phyloP scores from a whole-genome alignment of 2,329 filamentous ascomycete genomes.

The Colletotrichum viniferum region DNA sequence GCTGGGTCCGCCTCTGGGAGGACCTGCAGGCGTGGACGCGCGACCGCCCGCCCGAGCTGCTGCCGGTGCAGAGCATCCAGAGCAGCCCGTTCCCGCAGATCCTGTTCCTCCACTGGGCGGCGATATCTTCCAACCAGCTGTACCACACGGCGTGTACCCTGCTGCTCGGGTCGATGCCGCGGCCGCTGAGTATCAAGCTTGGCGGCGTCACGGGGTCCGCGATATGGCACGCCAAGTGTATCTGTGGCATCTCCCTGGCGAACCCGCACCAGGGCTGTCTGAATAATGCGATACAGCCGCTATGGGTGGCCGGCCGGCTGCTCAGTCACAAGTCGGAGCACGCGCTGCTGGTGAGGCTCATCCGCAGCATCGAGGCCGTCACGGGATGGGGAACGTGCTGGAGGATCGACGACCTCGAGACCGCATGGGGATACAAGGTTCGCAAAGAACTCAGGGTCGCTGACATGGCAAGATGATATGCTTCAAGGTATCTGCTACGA shows the following conservation, averaged over 20 bases:
- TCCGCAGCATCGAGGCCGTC: slow-evolving; percentile 53
- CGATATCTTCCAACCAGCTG: slow-evolving; percentile 61
- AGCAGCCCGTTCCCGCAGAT: slow-evolving; percentile 54
- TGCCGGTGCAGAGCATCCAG: slow-evolving; percentile 47
- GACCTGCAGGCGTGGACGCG: slow-evolving; percentile 53
- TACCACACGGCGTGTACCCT: slow-evolving; percentile 61
- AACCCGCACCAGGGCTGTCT: slow-evolving; percentile 60
- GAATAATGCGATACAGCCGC: slow-evolving; percentile 62
- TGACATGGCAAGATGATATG: not conserved
- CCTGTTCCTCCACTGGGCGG: slow-evolving; percentile 57
- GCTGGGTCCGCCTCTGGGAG: slow-evolving; percentile 54
- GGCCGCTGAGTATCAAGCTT: slow-evolving; percentile 19
- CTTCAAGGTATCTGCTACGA: not conserved
- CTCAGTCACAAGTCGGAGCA: slow-evolving; percentile 55
- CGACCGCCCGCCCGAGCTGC: slow-evolving; percentile 49
- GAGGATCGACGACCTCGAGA: slow-evolving; percentile 56
- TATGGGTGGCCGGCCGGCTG: slow-evolving; percentile 59
- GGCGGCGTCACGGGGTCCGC: slow-evolving; percentile 39
- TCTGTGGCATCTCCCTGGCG: slow-evolving; percentile 60
- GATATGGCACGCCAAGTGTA: slow-evolving; percentile 59
- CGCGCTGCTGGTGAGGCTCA: slow-evolving; percentile 42
- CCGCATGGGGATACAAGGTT: slow-evolving; percentile 42
- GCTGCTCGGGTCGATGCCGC: slow-evolving; percentile 49
- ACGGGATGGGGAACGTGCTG: slow-evolving; percentile 60
- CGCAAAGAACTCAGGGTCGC: slow-evolving; percentile 9